These are phyloP conservation scores for Grigorovia transvaalensis DNA, from an alignment of 805 yeast species.

Conservation along the genomic window DNA sequence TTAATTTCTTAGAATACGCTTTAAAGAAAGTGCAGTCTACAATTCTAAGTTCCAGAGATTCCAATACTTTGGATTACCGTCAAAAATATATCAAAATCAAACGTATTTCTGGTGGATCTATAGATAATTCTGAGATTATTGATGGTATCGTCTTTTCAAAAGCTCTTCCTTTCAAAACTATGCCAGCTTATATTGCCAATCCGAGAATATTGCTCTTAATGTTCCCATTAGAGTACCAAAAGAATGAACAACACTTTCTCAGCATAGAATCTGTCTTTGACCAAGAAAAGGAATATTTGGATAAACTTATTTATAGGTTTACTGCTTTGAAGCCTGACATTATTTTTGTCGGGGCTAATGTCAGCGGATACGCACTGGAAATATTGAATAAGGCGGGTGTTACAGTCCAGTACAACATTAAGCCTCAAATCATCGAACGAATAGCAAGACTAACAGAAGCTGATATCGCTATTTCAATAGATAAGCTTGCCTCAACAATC, in stretches of 20 bases:
- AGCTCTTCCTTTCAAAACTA: slow-evolving; percentile 63
- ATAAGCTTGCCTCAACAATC: slow-evolving; percentile 63
- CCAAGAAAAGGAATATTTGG: slow-evolving; percentile 78
- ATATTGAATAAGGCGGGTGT: slow-evolving; percentile 64
- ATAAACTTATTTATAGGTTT: slow-evolving; percentile 71
- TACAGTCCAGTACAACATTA: slow-evolving; percentile 70
- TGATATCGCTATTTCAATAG: slow-evolving; percentile 78
- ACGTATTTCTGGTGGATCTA: slow-evolving; percentile 65
- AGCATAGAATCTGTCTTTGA: slow-evolving; percentile 75
- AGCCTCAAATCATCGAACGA: slow-evolving; percentile 71
- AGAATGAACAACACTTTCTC: slow-evolving; percentile 67
- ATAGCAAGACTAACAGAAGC: slow-evolving; percentile 72
- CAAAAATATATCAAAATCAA: slow-evolving; percentile 76
- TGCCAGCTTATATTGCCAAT: slow-evolving; percentile 52
- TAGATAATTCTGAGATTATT: slow-evolving; percentile 48
- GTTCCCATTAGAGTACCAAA: slow-evolving; percentile 81
- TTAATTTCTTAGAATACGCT: slow-evolving; percentile 35
- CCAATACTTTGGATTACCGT: slow-evolving; percentile 75
- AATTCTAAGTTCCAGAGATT: slow-evolving; percentile 47
- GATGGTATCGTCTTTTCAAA: slow-evolving; percentile 83
- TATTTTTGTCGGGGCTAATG: slow-evolving; percentile 65
- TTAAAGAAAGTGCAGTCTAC: slow-evolving; percentile 48
- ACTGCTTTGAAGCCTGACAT: slow-evolving; percentile 68
- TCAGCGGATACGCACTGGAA: slow-evolving; percentile 72
- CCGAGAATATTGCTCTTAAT: slow-evolving; percentile 77